Evolutionary conservation across 371 early-diverging fungal species (phyloP).

Genomic region (Homolaphlyctis polyrhiza): DNA sequence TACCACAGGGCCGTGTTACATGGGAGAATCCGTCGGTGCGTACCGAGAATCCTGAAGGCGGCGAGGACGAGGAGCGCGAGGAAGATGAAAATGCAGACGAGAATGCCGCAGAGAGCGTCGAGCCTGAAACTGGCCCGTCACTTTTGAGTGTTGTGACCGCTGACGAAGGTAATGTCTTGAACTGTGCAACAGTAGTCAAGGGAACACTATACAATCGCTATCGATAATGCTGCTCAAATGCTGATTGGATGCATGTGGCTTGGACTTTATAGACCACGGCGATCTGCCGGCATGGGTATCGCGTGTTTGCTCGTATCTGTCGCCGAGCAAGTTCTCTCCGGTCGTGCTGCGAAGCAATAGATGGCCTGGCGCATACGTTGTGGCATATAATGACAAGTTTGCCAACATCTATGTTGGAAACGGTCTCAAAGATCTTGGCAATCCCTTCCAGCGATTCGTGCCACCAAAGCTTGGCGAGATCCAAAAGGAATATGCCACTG

Average conservation of each 20-base stretch:
- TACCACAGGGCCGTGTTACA: conserved; percentile 47
- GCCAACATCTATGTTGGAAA: conserved; percentile 51
- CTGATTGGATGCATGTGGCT: not conserved
- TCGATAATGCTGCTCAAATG: not conserved
- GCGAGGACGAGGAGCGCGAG: conserved; percentile 27
- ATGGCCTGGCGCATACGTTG: conserved; percentile 51
- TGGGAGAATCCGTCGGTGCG: conserved; percentile 41
- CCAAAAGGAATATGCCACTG: conserved; percentile 33
- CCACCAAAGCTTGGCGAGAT: conserved; percentile 29
- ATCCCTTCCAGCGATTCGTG: conserved; percentile 13
- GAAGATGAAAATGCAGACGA: conserved; percentile 25
- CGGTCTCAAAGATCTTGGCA: conserved; percentile 35
- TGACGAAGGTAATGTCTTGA: conserved; percentile 33
- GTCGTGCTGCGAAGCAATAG: conserved; percentile 34
- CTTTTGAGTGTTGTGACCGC: conserved; percentile 30
- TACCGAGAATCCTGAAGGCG: conserved; percentile 10
- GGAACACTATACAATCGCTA: too few relatives aligned
- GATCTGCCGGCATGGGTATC: conserved; percentile 41
- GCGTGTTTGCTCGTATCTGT: conserved; percentile 29
- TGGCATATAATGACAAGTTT: conserved; percentile 52
- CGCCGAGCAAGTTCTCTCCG: conserved; percentile 39
- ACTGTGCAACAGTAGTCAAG: conserved; percentile 4
- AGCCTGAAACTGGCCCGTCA: conserved; percentile 47
- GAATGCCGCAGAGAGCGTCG: conserved; percentile 23
- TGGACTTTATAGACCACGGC: conserved; percentile 16